phyloP scores from a whole-genome alignment of 140 eudicot genomes.

The Artemisia princeps region DNA sequence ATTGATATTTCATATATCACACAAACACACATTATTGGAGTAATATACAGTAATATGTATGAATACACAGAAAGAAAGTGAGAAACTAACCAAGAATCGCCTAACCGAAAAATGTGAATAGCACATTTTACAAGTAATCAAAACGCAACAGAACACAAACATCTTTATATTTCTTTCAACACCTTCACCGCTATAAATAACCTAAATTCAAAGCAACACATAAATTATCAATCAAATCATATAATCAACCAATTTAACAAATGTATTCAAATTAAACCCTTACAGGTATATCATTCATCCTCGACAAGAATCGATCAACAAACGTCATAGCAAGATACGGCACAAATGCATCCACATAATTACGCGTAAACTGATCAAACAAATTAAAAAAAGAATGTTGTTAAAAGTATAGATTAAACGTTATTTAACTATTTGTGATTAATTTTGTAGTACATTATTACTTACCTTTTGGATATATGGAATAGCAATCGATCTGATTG shows the following conservation, averaged over 20 bases:
- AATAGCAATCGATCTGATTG: slow-evolving; percentile 18
- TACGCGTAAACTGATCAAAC: background rate
- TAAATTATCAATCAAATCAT: background rate
- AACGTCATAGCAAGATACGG: slow-evolving; percentile 16
- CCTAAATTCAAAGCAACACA: slow-evolving; percentile 12
- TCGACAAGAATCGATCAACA: slow-evolving; percentile 26
- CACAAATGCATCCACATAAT: slow-evolving; percentile 6
- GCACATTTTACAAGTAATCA: slow-evolving; percentile 21
- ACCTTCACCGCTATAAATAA: slow-evolving; percentile 1
- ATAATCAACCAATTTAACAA: background rate
- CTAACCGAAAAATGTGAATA: background rate
- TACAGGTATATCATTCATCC: slow-evolving; percentile 13
- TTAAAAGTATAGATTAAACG: too few species aligned
- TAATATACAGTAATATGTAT: background rate
- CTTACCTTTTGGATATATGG: slow-evolving; percentile 10
- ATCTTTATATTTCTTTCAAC: slow-evolving; percentile 17
- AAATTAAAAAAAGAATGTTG: too few species aligned
- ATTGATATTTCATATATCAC: background rate
- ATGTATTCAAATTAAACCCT: background rate
- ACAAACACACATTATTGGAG: background rate
- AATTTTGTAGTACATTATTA: background rate
- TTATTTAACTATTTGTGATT: too few species aligned
- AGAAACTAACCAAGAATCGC: slow-evolving; percentile 18
- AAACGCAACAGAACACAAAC: slow-evolving; percentile 24
- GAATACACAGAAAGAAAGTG: background rate